These are phyloP conservation scores for Spathaspora gorwiae DNA, from an alignment of 805 yeast genomes.

Conservation along the genomic window DNA sequence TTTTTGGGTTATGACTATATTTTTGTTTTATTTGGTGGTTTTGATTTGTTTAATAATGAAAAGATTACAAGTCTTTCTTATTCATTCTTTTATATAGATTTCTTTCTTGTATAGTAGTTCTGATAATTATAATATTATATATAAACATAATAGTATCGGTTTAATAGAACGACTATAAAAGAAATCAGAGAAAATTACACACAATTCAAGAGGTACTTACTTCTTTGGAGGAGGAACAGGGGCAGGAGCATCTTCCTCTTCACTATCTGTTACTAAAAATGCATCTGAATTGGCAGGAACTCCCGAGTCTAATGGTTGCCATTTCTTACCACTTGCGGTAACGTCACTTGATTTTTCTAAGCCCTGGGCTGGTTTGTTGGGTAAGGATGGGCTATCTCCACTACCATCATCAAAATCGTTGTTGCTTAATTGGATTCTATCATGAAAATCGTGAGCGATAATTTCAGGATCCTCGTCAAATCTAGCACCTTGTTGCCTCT, in stretches of 20 bases:
- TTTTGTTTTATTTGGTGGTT: no score
- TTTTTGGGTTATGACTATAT: no score
- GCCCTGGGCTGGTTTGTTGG: conserved; percentile 3
- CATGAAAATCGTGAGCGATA: conserved; percentile 46
- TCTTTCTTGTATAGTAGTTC: conserved; percentile 2
- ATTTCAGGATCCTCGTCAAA: conserved; percentile 56
- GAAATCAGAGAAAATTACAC: neutral
- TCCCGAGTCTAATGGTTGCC: conserved; percentile 37
- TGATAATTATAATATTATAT: neutral
- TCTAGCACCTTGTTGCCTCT: conserved; percentile 15
- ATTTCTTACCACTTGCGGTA: conserved; percentile 15
- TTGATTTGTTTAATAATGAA: no score
- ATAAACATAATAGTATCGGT: neutral
- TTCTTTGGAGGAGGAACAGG: conserved; percentile 4
- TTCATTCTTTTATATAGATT: neutral
- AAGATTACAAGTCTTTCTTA: no score
- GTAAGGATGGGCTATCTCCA: conserved; percentile 8
- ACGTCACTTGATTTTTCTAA: neutral
- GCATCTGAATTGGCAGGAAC: conserved; percentile 41
- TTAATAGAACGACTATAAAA: no score
- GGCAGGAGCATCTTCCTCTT: conserved; percentile 25
- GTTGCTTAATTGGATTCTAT: conserved; percentile 40
- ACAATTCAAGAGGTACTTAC: neutral
- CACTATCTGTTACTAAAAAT: conserved; percentile 41
- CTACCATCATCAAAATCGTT: conserved; percentile 18